Percentiles rank a stretch among this genome's conserved stretches.
These are phyloP conservation scores for Phytophthora kernoviae DNA, from an alignment of 352 stramenopile genomes.

Conservation along the genomic window DNA sequence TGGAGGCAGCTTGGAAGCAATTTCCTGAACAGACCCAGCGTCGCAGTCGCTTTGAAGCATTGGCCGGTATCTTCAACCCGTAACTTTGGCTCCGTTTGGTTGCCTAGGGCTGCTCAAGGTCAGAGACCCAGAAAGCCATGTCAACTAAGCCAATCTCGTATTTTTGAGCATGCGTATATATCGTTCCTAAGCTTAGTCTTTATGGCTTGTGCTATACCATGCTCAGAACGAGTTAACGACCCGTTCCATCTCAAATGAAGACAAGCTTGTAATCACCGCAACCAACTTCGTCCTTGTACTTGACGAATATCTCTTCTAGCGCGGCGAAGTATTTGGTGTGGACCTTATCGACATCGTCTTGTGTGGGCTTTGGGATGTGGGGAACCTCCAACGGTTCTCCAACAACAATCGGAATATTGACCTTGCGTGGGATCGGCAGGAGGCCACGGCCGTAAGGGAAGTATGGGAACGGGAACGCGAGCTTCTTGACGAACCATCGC, in stretches of 20 bases:
- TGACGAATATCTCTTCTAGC: slow-evolving; percentile 55
- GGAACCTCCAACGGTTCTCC: slow-evolving; percentile 56
- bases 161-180: not conserved
- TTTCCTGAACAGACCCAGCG: slow-evolving; percentile 58
- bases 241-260: slow-evolving; percentile 7
- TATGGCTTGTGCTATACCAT: too few relatives aligned
- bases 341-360: slow-evolving; percentile 54
- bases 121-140: not conserved
- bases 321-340: slow-evolving; percentile 55
- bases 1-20: slow-evolving; percentile 50
- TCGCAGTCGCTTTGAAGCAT: slow-evolving; percentile 60
- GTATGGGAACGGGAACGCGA: slow-evolving; percentile 75
- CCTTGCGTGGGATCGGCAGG: slow-evolving; percentile 63
- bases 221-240: slow-evolving; percentile 20
- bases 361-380: slow-evolving; percentile 40
- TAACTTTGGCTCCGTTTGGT: slow-evolving; percentile 4
- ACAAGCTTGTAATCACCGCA: slow-evolving; percentile 62
- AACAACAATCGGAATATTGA: slow-evolving; percentile 59
- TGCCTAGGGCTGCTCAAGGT: not conserved
- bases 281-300: slow-evolving; percentile 68
- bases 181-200: not conserved
- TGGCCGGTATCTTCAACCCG: slow-evolving; percentile 35
- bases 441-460: slow-evolving; percentile 66
- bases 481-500: slow-evolving; percentile 67
- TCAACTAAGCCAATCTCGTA: not conserved